Evolutionary conservation across 768 basidiomycete genomes (phyloP).

Genomic region (Phaeotremella skinneri): DNA sequence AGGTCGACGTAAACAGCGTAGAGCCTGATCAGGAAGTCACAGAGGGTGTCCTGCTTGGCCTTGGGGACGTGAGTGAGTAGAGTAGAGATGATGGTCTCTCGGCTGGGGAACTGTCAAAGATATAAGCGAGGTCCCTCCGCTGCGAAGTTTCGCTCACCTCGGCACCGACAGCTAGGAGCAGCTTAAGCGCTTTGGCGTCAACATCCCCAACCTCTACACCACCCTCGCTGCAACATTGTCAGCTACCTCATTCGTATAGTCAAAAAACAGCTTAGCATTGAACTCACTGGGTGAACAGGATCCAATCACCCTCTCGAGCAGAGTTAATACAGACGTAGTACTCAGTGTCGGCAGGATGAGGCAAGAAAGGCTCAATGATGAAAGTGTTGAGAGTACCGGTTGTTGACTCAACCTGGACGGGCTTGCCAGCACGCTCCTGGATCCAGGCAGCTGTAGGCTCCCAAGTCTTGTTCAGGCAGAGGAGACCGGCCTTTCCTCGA

Average conservation of each 20-base stretch:
- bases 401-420: slow-evolving; percentile 87
- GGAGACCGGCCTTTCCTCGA: slow-evolving; percentile 94
- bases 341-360: slow-evolving; percentile 88
- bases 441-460: slow-evolving; percentile 86
- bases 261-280: neutral
- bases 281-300: slow-evolving; percentile 83
- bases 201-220: slow-evolving; percentile 99
- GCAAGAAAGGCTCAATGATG: slow-evolving; percentile 98
- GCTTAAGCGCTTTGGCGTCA: slow-evolving; percentile 90
- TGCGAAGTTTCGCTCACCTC: slow-evolving; percentile 49
- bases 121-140: neutral
- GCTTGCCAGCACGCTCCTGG: slow-evolving; percentile 80
- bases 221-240: slow-evolving; percentile 61
- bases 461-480: slow-evolving; percentile 91
- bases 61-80: slow-evolving; percentile 81
- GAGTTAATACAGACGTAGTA: slow-evolving; percentile 99
- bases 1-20: slow-evolving; percentile 98
- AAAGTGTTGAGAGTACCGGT: slow-evolving; percentile 96
- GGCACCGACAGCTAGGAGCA: slow-evolving; percentile 70
- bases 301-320: slow-evolving; percentile 85
- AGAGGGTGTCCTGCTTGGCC: slow-evolving; percentile 80
- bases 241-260: neutral
- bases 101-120: slow-evolving; percentile 66
- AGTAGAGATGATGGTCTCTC: slow-evolving; percentile 67
- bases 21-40: slow-evolving; percentile 90